These are phyloP conservation scores for Globisporangium lucens DNA, from an alignment of 352 stramenopile genomes.

Conservation along the genomic window DNA sequence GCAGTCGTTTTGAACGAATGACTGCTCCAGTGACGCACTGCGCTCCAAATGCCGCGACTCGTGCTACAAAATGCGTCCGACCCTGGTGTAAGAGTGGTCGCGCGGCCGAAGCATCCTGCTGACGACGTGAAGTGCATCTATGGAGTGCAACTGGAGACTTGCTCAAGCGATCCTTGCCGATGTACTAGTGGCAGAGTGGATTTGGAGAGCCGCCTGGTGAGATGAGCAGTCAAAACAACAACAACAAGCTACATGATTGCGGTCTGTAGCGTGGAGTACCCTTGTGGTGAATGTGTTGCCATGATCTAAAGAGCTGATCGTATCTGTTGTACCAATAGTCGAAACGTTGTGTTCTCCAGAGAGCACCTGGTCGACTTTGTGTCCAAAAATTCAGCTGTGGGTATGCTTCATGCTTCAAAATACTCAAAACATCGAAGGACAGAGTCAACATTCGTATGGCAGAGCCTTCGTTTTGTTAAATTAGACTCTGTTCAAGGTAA, in stretches of 20 bases:
- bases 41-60: not conserved
- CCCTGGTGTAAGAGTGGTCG: not conserved
- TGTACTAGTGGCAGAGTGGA: not conserved
- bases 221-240: not conserved
- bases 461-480: not conserved
- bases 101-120: not conserved
- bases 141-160: not conserved
- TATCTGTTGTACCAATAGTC: not conserved
- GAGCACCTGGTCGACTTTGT: not conserved
- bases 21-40: not conserved
- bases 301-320: not conserved
- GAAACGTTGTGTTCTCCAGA: not conserved
- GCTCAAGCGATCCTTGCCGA: not conserved
- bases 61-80: not conserved
- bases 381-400: not conserved
- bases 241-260: not conserved
- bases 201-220: not conserved
- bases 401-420: not conserved
- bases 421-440: not conserved
- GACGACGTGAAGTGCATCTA: not conserved
- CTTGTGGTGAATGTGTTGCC: not conserved
- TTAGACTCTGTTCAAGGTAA: not conserved
- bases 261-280: not conserved
- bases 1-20: not conserved
- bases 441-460: not conserved